A percentile compares a stretch with the other conserved stretches of the same genome.
Evolutionary conservation across 768 basidiomycete species (phyloP).

Genomic region (Russula ochroleuca): DNA sequence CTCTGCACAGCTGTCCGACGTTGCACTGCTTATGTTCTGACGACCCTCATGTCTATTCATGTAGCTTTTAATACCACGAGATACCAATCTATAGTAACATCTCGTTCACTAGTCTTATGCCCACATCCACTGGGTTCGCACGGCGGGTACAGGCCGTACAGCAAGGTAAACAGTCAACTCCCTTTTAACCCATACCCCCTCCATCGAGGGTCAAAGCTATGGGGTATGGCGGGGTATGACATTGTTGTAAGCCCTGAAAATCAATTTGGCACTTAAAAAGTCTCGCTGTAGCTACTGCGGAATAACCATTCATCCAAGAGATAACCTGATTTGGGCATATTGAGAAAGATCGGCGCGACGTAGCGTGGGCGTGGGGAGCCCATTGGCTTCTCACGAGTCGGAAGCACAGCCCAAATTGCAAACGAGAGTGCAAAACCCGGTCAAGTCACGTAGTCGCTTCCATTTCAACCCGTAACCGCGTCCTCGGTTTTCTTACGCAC

Average conservation of each 20-base stretch:
- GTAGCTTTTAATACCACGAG: slow-evolving; percentile 11
- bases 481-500: background rate
- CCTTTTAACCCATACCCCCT: too few species aligned
- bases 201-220: too few species aligned
- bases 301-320: background rate
- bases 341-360: background rate
- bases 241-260: too few species aligned
- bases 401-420: background rate
- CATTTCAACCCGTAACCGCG: background rate
- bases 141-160: too few species aligned
- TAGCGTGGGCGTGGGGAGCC: background rate
- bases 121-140: background rate
- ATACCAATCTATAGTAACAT: slow-evolving; percentile 20
- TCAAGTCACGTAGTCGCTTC: background rate
- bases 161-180: too few species aligned
- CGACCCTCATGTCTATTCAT: slow-evolving; percentile 15
- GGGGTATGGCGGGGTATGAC: too few species aligned
- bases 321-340: background rate
- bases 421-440: background rate
- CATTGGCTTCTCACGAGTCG: background rate
- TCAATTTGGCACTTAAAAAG: too few species aligned
- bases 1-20: slow-evolving; percentile 8
- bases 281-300: background rate
- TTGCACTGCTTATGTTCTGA: slow-evolving; percentile 14
- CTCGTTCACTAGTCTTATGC: background rate